Base-by-base conservation (phyloP, 1,284 basidiomycete species). In the Ustilago trichophora region DNA sequence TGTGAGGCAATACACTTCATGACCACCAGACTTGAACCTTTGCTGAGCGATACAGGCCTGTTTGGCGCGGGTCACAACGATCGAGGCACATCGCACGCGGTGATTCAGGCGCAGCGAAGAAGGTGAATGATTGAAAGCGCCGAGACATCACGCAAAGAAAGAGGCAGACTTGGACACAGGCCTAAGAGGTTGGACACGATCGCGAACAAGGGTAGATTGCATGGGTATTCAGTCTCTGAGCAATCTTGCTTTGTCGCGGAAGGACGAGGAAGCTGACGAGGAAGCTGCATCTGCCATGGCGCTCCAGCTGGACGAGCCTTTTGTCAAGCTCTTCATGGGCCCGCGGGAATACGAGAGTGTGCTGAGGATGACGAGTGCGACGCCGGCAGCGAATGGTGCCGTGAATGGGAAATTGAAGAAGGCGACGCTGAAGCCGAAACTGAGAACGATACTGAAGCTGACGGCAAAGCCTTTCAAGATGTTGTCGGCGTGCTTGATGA, bases 391-490 rank as follows among this genome's bases (percentile, higher is more conserved):
- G 80, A 97, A 97, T 0, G 90, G 87, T 51, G 88, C 85, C 0
- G 93, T 91, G 81, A 97, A 89, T 36, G 86, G 86, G 84, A 93
- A 93, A 78, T 90, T 85, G 86, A 96, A 96, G 34, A 96, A 87
- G 9, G 87, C 87, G 51, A 95, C 89, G 5, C 90, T 92, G 3
- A 91, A 91, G 55, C 93, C 85, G 86, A 95, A 96, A 42, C 92
- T 94, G 68, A 97, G 87, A 73, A 97, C 88, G 82, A 97, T 96
- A 79, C 90, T 90, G 67, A 97, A 85, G 69, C 89, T 91, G 5
- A 93, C 95, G 12, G 94, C 94, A 78, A 97, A 97, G 31, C 94
- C 82, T 49, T 83, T 83, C 24, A 80, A 71, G 42, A 83, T 84
- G 71, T 84, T 84, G 79, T 85, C 83, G 16, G 82, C 83, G 62